Base-by-base conservation (phyloP, 1,284 basidiomycete species). In the Psilocybe mexicana region DNA sequence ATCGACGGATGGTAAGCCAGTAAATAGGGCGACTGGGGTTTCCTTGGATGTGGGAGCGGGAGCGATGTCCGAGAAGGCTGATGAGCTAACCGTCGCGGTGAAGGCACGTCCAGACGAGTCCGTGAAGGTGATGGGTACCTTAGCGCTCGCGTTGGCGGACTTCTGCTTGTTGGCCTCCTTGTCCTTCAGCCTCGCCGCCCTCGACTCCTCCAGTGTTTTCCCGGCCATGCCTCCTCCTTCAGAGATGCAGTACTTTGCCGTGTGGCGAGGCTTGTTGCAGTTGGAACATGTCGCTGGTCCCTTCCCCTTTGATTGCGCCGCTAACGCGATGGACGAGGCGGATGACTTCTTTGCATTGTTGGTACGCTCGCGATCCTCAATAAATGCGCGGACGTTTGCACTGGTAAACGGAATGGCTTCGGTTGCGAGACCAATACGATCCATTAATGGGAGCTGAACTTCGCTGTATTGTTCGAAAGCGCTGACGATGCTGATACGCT, bases 221-320 rank as follows among this genome's bases (percentile, higher is more conserved):
- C 59, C 59, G 6, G 35, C 59, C 54, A 60, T 60, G 10, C 54
- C 54, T 42, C 59, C 59, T 24, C 55, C 55, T 7, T 30, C n/a
- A 6, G 43, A 10, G 44, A 60, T 43, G 42, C 59, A 60, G 45
- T 60, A 60, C 8, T 35, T 11, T 11, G 38, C 49, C 3, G 50
- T 56, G 36, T 60, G 54, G 14, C 30, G 18, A 2, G 24, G n/a
- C 18, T 18, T 14, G 3, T 43, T 2, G 33, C 58, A 60, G 49
- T 56, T 56, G 2, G 43, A 45, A 40, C 58, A 60, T 4, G 30
- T 33, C 7, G n/a, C 2, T 2, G 12, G 10, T 2, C 43, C 4
- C 14, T 6, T 26, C 2, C 40, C 14, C 28, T 47, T 33, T 12
- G 43, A 6, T 11, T 52, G 55, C 1, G 55, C 42, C 18, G 43